Evolutionary conservation across 441 rosid species (phyloP), one percentile per base, ranked within the genome.

Genomic region (Erysimum pusillum): DNA sequence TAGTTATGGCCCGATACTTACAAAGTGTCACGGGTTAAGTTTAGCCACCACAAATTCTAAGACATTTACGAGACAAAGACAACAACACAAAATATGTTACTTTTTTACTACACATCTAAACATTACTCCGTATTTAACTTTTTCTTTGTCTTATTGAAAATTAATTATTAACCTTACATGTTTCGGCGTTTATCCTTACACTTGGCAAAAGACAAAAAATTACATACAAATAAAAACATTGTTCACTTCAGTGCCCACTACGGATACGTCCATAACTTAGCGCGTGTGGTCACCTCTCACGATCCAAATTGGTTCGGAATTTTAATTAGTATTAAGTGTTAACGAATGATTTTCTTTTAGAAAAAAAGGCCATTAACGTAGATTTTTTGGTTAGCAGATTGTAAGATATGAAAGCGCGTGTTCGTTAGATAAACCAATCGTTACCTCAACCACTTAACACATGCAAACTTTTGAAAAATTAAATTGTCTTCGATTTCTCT

Each of bases 381-480:
- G 31, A 35, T 20, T 6, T 61, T 25, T 12, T 31, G 46, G 2
- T 20, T 62, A 41, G 25, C 12, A 53, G 36, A 44, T 12, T 62
- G 8, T 62, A 52, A 18, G 56, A 41, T 41, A 32, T 18, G 28
- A 5, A 54, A 54, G 52, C 61, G 22, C 38, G 56, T 54, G 51
- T 62, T 69, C 64, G 70, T 34, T 67, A 67, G 48, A 67, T 13
- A 62, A 76, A 62, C 69, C 79, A 70, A 56, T 70, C 60, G 52
- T 70, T n/a, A 36, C 63, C 71, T 45, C 75, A 76, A 69, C 79
- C 75, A 76, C 75, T 69, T 4, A 63, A 63, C 78, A 75, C 76
- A 45, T 54, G 71, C 66, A 54, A 17, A 9, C 66, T 13, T 63
- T 63, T 15, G 35, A 56, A 63, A 15, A 2, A 9, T 48, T 67